Evolutionary conservation across 2,329 filamentous ascomycete genomes (phyloP).

Genomic region (Aureobasidium lini): DNA sequence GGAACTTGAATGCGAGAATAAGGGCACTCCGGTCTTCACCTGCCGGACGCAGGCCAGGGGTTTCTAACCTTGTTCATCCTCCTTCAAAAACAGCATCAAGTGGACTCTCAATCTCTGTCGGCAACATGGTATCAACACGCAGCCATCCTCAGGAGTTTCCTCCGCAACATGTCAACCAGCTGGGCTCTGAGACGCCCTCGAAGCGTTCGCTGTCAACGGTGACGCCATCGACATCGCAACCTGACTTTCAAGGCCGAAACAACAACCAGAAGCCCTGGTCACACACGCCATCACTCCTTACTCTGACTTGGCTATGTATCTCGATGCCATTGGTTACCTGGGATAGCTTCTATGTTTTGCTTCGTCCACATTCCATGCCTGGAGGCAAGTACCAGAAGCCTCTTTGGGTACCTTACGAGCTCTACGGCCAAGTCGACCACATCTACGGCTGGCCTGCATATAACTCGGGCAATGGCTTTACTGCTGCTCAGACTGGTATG

Average conservation of each 20-base stretch:
- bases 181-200: constrained; percentile 18
- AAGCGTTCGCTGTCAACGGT: background rate
- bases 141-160: constrained; percentile 47
- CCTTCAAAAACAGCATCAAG: background rate
- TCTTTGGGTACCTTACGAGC: constrained; percentile 67
- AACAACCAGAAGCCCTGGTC: constrained; percentile 36
- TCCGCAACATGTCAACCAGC: constrained; percentile 34
- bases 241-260: background rate
- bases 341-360: constrained; percentile 69
- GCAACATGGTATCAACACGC: constrained; percentile 49
- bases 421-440: constrained; percentile 74
- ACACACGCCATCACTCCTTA: constrained; percentile 53
- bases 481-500: constrained; percentile 61
- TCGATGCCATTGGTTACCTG: constrained; percentile 73
- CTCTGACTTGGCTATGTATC: constrained; percentile 63
- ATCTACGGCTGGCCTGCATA: constrained; percentile 73
- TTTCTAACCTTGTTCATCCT: background rate
- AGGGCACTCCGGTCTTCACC: background rate
- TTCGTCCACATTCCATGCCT: constrained; percentile 74
- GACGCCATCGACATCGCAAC: background rate
- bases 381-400: constrained; percentile 66
- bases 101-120: background rate
- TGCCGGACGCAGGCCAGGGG: background rate
- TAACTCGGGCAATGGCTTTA: constrained; percentile 63
- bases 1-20: no score